Base-by-base conservation (phyloP, 2,329 filamentous ascomycete species). In the Talaromyces sp. region DNA sequence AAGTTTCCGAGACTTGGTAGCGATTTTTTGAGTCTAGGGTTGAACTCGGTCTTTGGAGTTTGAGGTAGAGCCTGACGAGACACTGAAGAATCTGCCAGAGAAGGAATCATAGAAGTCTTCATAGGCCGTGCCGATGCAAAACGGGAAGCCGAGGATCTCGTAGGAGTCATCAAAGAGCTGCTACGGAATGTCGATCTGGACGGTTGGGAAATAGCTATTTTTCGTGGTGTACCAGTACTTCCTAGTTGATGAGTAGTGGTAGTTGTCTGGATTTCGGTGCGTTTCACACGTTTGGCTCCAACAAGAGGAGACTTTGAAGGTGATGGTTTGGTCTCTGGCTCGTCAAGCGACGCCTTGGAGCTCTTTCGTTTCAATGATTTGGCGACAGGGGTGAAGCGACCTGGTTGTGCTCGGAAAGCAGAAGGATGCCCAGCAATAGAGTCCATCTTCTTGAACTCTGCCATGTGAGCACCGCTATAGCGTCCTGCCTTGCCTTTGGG, bases 401-500 rank as follows among this genome's bases (percentile, higher is more conserved):
- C 72, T 73, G 81, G 70, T 74, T 80, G 61, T 77, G 78, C 74
- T 81, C 87, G 70, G 80, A 84, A 95, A 17, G 89, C 86, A 11
- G 93, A 96, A 9, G 92, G 84, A 75, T 97, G 93, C 68, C 89
- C 89, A 50, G 88, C 91, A 73, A 98, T 97, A 1, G 93, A 97
- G 75, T 97, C 93, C 94, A 98, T 97, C 83, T 96, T 98, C 79
- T 92, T 92, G 81, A 98, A 97, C 73, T 94, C 87, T 59, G 89
- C 88, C 86, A 91, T 90, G 75, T 98, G 94, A 43, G 87, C 88
- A 68, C 92, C 89, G 74, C 92, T 97, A 79, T 89, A 98, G 54
- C 94, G 89, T 58, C 88, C 82, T 60, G 87, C 85, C 75, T 89
- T 93, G 70, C 91, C 89, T 79, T 89, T 96, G 13, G 93, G 87